Conservation (phyloP, 306 rosid genomes). For the Dalbergia cultrata region DNA sequence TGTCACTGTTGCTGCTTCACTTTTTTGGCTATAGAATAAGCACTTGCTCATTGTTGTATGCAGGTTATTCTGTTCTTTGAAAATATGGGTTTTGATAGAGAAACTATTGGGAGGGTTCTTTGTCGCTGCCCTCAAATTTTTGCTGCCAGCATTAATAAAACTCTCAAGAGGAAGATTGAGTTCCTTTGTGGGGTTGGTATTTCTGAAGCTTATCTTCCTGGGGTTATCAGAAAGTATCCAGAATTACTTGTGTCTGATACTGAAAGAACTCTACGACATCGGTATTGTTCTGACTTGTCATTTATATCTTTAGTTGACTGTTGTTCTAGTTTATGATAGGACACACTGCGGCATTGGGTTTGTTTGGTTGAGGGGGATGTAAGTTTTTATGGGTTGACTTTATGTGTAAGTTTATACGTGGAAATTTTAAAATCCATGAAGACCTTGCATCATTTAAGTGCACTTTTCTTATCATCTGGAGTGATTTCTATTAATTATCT, state of each 20-base stretch:
- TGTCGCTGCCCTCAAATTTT: slow-evolving; percentile 88
- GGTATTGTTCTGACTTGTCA: slow-evolving; percentile 58
- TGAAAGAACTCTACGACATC: slow-evolving; percentile 70
- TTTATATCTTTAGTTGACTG: slow-evolving; percentile 18
- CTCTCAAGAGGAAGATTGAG: slow-evolving; percentile 72
- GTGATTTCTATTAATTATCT: slow-evolving; percentile 27
- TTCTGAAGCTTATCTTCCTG: slow-evolving; percentile 61
- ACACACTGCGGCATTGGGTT: too few relatives aligned
- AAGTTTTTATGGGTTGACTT: background rate
- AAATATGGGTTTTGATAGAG: slow-evolving; percentile 73
- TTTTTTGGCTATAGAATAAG: slow-evolving; percentile 28
- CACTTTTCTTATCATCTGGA: slow-evolving; percentile 1
- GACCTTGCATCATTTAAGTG: too few relatives aligned
- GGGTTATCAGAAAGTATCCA: slow-evolving; percentile 84
- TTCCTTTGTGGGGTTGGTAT: slow-evolving; percentile 73
- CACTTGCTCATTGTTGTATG: slow-evolving; percentile 39
- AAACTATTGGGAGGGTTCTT: slow-evolving; percentile 66
- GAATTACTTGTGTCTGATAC: slow-evolving; percentile 80
- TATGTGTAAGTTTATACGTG: too few relatives aligned
- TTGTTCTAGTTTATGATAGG: background rate
- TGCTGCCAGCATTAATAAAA: slow-evolving; percentile 70
- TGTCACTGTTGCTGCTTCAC: slow-evolving; percentile 7
- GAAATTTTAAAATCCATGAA: too few relatives aligned
- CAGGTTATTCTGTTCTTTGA: slow-evolving; percentile 80
- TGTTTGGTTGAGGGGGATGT: too few relatives aligned